Base-by-base conservation (phyloP, 2,329 filamentous ascomycete genomes). In the Pseudopithomyces maydicus region DNA sequence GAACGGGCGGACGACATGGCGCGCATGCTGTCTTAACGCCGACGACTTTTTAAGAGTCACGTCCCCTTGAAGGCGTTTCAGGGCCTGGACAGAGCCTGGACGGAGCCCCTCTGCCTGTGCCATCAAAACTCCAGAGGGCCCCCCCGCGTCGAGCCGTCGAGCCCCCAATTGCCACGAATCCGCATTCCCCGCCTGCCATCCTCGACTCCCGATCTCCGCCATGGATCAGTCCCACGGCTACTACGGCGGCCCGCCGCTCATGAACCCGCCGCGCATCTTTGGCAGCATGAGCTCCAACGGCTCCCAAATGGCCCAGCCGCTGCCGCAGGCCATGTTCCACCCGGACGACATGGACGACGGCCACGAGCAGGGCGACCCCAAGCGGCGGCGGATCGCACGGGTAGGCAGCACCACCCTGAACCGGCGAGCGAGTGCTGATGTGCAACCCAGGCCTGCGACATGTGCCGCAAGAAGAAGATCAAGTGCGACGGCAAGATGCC, bases 401-500 rank as follows among this genome's bases (percentile, higher is more conserved):
- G 91, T 94, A 84, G 81, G 60, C 45, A 55, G 39, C 36, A 33
- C 42, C 12, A 60, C 56, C 60, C 52, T 12, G 12, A 46, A n/a
- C 32, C 43, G 53, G 52, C 19, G 29, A 19, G 45, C 47, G 51
- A 57, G 33, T 64, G 64, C 69, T 71, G 60, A 72, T 68, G 8
- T 29, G 4, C 48, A 41, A 29, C 63, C 44, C 68, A 93, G 90
- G 92, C 92, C 50, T 97, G 92, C 79, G 93, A 97, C 69, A 96
- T 96, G 92, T 98, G 94, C 75, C 85, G 93, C 68, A 97, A 96
- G 80, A 89, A 89, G 79, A 97, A 94, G 83, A 95, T 98, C 79
- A 98, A 98, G 80, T 98, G 94, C 78, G 95, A 98, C 74, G 94
- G 95, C 65, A 97, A 96, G 79, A 87, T 96, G 78, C 94, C 95